Evolutionary conservation across 169 alveolate genomes (phyloP).

Genomic region (Ichthyophthirius multifiliis): DNA sequence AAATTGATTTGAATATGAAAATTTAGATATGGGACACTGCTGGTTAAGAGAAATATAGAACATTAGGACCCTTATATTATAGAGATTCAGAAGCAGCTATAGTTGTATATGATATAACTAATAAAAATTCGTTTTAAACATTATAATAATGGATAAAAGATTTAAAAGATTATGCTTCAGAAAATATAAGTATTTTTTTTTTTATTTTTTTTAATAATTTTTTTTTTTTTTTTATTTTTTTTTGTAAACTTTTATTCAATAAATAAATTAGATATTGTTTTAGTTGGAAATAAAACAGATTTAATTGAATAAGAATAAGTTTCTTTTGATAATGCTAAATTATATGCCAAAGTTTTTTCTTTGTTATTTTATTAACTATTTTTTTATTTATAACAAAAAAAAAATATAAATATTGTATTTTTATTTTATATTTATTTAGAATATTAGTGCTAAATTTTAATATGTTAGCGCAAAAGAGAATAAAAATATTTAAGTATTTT

Average conservation of each 20-base stretch:
- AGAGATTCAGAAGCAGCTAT: slow-evolving; percentile 38
- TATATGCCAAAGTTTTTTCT: neutral
- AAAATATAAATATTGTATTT: too few species aligned
- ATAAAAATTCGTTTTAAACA: slow-evolving; percentile 3
- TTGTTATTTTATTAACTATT: too few species aligned
- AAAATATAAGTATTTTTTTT: neutral
- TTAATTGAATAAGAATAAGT: neutral
- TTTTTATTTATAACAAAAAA: too few species aligned
- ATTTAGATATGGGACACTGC: neutral
- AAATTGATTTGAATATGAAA: too few species aligned
- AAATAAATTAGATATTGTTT: neutral
- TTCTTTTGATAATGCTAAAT: neutral
- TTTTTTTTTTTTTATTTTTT: too few species aligned
- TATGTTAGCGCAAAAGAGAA: too few species aligned
- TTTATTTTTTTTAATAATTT: too few species aligned
- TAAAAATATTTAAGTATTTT: too few species aligned
- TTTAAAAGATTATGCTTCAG: slow-evolving; percentile 9
- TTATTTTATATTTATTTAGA: too few species aligned
- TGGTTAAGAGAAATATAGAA: neutral
- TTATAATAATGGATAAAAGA: slow-evolving; percentile 31
- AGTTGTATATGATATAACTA: slow-evolving; percentile 36
- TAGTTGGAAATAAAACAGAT: neutral
- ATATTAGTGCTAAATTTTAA: too few species aligned
- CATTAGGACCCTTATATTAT: slow-evolving; percentile 1
- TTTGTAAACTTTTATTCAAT: neutral